Conservation (phyloP, 768 basidiomycete genomes). For the Rhodotorula kratochvilovae region DNA sequence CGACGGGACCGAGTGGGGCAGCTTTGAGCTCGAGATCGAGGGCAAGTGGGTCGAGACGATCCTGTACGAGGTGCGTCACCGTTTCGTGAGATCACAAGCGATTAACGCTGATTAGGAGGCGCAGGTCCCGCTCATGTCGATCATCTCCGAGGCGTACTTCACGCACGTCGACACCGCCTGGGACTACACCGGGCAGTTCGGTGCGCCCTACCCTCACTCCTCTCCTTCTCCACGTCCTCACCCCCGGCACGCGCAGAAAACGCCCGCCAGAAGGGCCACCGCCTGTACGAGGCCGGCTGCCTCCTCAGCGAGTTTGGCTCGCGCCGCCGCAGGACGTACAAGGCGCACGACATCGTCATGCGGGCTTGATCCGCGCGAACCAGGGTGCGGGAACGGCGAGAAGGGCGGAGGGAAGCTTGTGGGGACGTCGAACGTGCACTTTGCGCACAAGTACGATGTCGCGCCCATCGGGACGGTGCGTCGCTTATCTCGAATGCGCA, state of each 20-base stretch:
- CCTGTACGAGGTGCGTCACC: slow-evolving; percentile 76
- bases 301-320: slow-evolving; percentile 82
- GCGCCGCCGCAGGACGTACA: slow-evolving; percentile 67
- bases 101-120: too few relatives aligned
- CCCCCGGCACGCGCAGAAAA: slow-evolving; percentile 52
- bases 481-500: not conserved
- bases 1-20: slow-evolving; percentile 55
- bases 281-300: slow-evolving; percentile 63
- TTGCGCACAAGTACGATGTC: slow-evolving; percentile 56
- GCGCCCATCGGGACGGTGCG: slow-evolving; percentile 44
- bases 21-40: slow-evolving; percentile 64
- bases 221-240: not conserved
- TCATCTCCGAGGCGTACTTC: slow-evolving; percentile 86
- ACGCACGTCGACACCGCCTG: slow-evolving; percentile 69
- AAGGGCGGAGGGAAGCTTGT: slow-evolving; percentile 55
- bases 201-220: slow-evolving; percentile 49
- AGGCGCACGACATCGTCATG: slow-evolving; percentile 73
- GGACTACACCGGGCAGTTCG: slow-evolving; percentile 74
- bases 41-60: slow-evolving; percentile 81
- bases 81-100: too few relatives aligned
- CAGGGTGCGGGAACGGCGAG: slow-evolving; percentile 34
- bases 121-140: slow-evolving; percentile 92
- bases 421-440: slow-evolving; percentile 89
- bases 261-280: slow-evolving; percentile 67
- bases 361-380: slow-evolving; percentile 61